Percentiles rank a stretch among this genome's conserved stretches.
These are phyloP conservation scores for Russula sp. DNA, from an alignment of 768 basidiomycete species.

Conservation along the genomic window DNA sequence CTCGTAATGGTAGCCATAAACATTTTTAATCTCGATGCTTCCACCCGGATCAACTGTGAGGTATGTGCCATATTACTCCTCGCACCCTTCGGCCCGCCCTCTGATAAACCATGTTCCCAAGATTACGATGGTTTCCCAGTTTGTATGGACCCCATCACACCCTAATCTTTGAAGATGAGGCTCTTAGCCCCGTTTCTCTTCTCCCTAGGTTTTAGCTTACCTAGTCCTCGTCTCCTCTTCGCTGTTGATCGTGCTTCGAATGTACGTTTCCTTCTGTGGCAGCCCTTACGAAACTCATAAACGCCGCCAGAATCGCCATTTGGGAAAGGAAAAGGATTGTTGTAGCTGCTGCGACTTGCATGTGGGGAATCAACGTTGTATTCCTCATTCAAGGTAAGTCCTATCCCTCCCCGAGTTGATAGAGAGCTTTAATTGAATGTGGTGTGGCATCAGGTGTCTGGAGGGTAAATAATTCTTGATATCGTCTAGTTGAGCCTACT, in stretches of 20 bases:
- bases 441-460: neutral
- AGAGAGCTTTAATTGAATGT: neutral
- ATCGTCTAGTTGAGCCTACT: neutral
- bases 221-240: neutral
- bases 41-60: slow-evolving; percentile 12
- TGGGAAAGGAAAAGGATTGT: neutral
- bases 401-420: no score
- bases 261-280: slow-evolving; percentile 3
- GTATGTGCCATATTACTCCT: neutral
- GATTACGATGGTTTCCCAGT: neutral
- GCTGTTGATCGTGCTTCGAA: slow-evolving; percentile 12
- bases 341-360: neutral
- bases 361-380: neutral
- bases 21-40: neutral
- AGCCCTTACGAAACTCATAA: neutral
- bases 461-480: neutral
- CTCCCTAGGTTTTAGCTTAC: neutral
- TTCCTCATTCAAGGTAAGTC: neutral
- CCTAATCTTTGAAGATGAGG: neutral
- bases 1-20: slow-evolving; percentile 7
- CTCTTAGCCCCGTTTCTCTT: neutral
- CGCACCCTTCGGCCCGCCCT: neutral
- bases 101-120: neutral
- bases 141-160: neutral
- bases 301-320: neutral